Evolutionary conservation across 805 yeast species (phyloP).

Genomic region (Starmera caribaea): DNA sequence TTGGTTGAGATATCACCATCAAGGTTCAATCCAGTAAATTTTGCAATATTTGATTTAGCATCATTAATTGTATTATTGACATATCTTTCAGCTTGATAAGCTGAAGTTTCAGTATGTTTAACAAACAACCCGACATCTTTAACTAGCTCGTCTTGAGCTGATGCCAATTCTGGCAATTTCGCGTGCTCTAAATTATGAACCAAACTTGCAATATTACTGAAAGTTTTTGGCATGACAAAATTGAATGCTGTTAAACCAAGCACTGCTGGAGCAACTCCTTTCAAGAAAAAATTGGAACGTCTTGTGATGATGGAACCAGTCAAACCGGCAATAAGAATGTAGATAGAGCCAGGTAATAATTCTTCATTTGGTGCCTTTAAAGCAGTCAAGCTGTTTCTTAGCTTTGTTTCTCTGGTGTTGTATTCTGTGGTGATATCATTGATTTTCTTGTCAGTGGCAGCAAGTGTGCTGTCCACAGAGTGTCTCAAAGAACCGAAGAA

Average conservation of each 20-base stretch:
- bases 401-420: slow-evolving; percentile 50
- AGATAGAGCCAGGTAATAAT: slow-evolving; percentile 60
- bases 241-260: slow-evolving; percentile 59
- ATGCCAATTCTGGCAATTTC: slow-evolving; percentile 53
- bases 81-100: slow-evolving; percentile 27
- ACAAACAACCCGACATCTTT: slow-evolving; percentile 35
- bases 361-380: slow-evolving; percentile 61
- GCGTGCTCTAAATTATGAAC: slow-evolving; percentile 52
- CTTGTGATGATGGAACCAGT: slow-evolving; percentile 70
- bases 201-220: slow-evolving; percentile 45
- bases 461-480: slow-evolving; percentile 14
- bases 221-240: slow-evolving; percentile 67
- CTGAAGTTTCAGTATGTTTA: slow-evolving; percentile 32
- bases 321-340: slow-evolving; percentile 57
- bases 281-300: slow-evolving; percentile 46
- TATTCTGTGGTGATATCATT: slow-evolving; percentile 40
- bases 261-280: slow-evolving; percentile 44
- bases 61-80: slow-evolving; percentile 28
- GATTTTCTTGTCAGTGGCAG: slow-evolving; percentile 25
- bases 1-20: slow-evolving; percentile 52
- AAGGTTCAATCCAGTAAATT: slow-evolving; percentile 58
- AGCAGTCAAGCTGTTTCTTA: slow-evolving; percentile 51
- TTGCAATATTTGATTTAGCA: slow-evolving; percentile 36
- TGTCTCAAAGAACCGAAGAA: slow-evolving; percentile 40
- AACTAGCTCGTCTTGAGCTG: slow-evolving; percentile 44